These are phyloP conservation scores for Aspergillus bombycis DNA, from an alignment of 2,329 filamentous ascomycete species.

Conservation along the genomic window DNA sequence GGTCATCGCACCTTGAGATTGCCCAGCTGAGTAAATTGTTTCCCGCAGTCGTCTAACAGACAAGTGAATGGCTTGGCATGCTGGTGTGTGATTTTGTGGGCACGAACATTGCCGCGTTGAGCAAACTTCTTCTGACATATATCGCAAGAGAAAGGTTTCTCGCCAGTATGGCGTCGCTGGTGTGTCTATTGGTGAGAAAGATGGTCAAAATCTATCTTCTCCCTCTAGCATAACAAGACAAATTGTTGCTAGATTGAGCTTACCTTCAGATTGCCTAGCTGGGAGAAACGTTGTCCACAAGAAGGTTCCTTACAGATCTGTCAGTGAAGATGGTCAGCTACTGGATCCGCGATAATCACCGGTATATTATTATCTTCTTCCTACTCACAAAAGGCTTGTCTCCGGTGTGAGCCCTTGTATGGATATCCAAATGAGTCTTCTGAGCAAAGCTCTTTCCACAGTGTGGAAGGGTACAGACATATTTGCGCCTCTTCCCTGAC, in stretches of 20 bases:
- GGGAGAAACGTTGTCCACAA: conserved; percentile 82
- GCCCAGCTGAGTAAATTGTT: conserved; percentile 85
- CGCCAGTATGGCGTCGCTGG: conserved; percentile 82
- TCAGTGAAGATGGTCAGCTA: conserved; percentile 10
- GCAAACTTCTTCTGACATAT: conserved; percentile 81
- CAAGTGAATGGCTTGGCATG: conserved; percentile 79
- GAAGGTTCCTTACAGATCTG: conserved; percentile 70
- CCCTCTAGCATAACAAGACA: neutral
- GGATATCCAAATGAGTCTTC: conserved; percentile 91
- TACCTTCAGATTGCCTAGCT: conserved; percentile 87
- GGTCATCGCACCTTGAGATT: conserved; percentile 75
- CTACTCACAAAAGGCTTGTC: conserved; percentile 81
- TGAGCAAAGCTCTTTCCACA: conserved; percentile 86
- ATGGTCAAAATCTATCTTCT: neutral
- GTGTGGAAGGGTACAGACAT: conserved; percentile 71
- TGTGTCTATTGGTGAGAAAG: conserved; percentile 64
- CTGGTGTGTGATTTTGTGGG: conserved; percentile 80
- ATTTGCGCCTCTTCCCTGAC: conserved; percentile 60
- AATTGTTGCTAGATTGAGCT: conserved; percentile 21
- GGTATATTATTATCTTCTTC: neutral
- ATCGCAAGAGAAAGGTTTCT: conserved; percentile 80
- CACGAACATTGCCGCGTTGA: conserved; percentile 81
- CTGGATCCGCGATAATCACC: neutral
- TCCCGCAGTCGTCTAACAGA: conserved; percentile 79
- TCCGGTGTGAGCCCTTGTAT: conserved; percentile 84